Evolutionary conservation across 208 protist species (phyloP), one percentile per base, ranked within the genome.

Genomic region (Herpetomonas samuelpessoai): DNA sequence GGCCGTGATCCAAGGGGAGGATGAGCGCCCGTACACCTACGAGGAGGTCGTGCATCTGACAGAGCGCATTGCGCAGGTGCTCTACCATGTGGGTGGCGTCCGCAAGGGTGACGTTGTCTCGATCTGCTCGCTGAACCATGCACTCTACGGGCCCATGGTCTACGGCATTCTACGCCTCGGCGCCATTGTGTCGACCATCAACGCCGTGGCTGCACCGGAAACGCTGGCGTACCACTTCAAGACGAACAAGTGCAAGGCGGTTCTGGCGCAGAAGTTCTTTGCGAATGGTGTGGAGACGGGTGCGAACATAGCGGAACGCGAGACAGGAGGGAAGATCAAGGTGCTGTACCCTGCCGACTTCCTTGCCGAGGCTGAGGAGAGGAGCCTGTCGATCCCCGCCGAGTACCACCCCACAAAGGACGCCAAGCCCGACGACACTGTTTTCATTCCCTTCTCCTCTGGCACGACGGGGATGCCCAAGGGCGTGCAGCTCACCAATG

Each of bases 381-480:
- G 25, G 45, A 21, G 50, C 25, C 16, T 60, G 29, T 54, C 60
- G 39, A 53, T 74, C 54, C 61, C 60, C 2, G 50, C 18, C 2
- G 45, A 16, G n/a, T 63, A 71, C 51, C 54, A 18, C 19, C 31
- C 57, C 2, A 16, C 62, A 4, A 31, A 44, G 21, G 55, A 52
- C 9, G 19, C 47, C 1, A 58, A 38, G 16, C 54, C 21, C 12
- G 39, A 66, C 2, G 67, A 74, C 25, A 58, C 52, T 7, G 54
- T 68, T n/a, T 44, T 74, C 35, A 19, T 74, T 2, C 67, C 67
- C 2, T 68, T 74, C 55, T 74, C 67, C 6, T 63, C 54, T 10
- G 67, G 67, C 41, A 68, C 67, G 1, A 68, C 67, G 2, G 73
- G 73, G 46, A 27, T 57, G 22, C 50, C 73, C 4, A 96, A 96